These are phyloP conservation scores for Alternaria longipes DNA, from an alignment of 2,329 filamentous ascomycete species.

Conservation along the genomic window DNA sequence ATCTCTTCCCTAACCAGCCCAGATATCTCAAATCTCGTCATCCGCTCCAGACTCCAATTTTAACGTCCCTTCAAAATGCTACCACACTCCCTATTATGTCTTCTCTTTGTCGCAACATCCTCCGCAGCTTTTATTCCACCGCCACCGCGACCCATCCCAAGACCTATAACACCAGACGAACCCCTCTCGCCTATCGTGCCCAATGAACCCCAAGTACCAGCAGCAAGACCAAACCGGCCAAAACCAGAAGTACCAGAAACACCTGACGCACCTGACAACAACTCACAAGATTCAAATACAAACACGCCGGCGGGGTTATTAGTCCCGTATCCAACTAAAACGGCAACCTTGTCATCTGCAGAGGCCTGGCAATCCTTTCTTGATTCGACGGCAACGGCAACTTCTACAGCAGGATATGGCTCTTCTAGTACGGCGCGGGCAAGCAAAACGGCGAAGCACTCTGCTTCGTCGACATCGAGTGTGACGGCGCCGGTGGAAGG, in stretches of 20 bases:
- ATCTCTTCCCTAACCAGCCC: not conserved
- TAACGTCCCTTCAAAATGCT: not conserved
- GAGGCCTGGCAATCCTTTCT: not conserved
- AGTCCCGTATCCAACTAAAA: not conserved
- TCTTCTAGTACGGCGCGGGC: not conserved
- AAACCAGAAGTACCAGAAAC: not conserved
- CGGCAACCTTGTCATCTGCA: not conserved
- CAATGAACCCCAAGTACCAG: not conserved
- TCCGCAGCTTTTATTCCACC: not conserved
- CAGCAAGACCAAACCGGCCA: slow-evolving; percentile 1
- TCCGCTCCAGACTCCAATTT: not conserved
- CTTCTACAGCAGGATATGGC: not conserved
- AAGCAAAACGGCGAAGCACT: not conserved
- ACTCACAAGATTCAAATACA: not conserved
- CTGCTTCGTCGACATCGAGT: not conserved
- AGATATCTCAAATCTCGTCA: not conserved
- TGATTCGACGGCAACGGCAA: not conserved
- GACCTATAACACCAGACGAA: not conserved
- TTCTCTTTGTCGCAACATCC: not conserved
- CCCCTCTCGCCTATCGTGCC: not conserved
- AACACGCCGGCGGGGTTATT: too few species aligned
- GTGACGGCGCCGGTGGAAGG: not conserved
- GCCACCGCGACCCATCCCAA: not conserved
- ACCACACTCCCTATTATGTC: not conserved
- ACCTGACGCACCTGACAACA: not conserved